phyloP scores from a whole-genome alignment of 2,329 filamentous ascomycete species.

The Phoma sp. region DNA sequence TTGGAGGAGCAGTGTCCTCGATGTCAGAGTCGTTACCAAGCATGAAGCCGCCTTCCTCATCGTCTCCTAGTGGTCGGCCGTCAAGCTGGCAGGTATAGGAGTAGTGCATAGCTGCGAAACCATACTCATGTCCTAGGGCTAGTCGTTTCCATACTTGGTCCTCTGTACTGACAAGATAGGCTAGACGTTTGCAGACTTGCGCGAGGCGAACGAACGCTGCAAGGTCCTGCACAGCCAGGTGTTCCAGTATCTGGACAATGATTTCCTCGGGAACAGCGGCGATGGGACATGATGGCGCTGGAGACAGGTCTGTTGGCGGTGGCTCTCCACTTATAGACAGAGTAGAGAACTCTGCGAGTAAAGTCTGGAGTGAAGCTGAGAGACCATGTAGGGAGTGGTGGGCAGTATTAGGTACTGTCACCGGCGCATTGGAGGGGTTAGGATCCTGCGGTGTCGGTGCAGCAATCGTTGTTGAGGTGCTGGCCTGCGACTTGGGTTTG shows the following conservation, averaged over 20 bases:
- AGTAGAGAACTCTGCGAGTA: constrained; percentile 77
- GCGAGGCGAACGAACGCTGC: constrained; percentile 77
- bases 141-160: constrained; percentile 85
- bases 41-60: constrained; percentile 40
- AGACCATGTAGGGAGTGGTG: constrained; percentile 64
- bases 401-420: constrained; percentile 60
- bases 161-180: constrained; percentile 83
- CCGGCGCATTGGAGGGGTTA: constrained; percentile 58
- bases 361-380: constrained; percentile 65
- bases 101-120: constrained; percentile 85
- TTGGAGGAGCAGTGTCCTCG: constrained; percentile 12
- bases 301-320: constrained; percentile 73
- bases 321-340: constrained; percentile 72
- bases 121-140: constrained; percentile 72
- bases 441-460: constrained; percentile 52
- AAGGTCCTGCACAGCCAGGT: constrained; percentile 76
- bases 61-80: constrained; percentile 53
- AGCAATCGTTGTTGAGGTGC: constrained; percentile 10
- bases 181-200: constrained; percentile 84
- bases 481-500: constrained; percentile 24
- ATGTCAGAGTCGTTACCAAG: constrained; percentile 33
- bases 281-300: constrained; percentile 80
- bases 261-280: constrained; percentile 82
- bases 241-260: constrained; percentile 75
- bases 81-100: constrained; percentile 69